These are phyloP conservation scores for Asterionellopsis glacialis DNA, from an alignment of 108 stramenopile species.

Conservation along the genomic window DNA sequence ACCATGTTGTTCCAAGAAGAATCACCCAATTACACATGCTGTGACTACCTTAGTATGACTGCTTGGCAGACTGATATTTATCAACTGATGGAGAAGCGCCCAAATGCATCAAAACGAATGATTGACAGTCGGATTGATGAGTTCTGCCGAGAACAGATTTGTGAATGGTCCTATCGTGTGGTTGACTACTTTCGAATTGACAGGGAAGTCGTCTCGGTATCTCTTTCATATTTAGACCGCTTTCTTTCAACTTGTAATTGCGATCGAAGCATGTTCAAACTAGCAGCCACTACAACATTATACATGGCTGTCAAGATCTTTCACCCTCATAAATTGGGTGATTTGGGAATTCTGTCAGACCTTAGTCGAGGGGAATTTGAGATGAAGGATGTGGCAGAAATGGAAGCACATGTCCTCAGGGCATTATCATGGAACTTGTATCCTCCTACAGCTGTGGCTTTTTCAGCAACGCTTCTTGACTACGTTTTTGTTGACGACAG, in stretches of 20 bases:
- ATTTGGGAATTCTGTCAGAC: slow-evolving; percentile 55
- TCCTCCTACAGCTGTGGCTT: slow-evolving; percentile 45
- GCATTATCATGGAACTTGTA: slow-evolving; percentile 42
- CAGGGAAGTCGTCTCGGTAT: slow-evolving; percentile 51
- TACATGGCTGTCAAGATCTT: slow-evolving; percentile 57
- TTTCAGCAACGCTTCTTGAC: slow-evolving; percentile 38
- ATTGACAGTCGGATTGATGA: slow-evolving; percentile 42
- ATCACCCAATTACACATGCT: slow-evolving; percentile 30
- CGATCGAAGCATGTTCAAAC: slow-evolving; percentile 53
- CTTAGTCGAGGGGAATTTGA: slow-evolving; percentile 59
- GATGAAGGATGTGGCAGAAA: slow-evolving; percentile 49
- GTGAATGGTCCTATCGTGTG: slow-evolving; percentile 68
- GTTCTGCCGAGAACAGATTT: slow-evolving; percentile 68
- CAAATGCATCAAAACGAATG: slow-evolving; percentile 2
- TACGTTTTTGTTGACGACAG: slow-evolving; percentile 21
- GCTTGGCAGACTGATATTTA: slow-evolving; percentile 34
- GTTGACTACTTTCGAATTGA: slow-evolving; percentile 71
- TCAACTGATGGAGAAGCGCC: slow-evolving; percentile 23
- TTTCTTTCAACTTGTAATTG: slow-evolving; percentile 49
- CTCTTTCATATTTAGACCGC: slow-evolving; percentile 53
- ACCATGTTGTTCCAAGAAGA: slow-evolving; percentile 34
- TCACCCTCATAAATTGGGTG: slow-evolving; percentile 55
- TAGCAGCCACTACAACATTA: slow-evolving; percentile 56
- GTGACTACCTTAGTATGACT: slow-evolving; percentile 47
- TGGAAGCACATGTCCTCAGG: slow-evolving; percentile 46